phyloP scores from a whole-genome alignment of 148 eudicot species.

The Chenopodium formosanum region DNA sequence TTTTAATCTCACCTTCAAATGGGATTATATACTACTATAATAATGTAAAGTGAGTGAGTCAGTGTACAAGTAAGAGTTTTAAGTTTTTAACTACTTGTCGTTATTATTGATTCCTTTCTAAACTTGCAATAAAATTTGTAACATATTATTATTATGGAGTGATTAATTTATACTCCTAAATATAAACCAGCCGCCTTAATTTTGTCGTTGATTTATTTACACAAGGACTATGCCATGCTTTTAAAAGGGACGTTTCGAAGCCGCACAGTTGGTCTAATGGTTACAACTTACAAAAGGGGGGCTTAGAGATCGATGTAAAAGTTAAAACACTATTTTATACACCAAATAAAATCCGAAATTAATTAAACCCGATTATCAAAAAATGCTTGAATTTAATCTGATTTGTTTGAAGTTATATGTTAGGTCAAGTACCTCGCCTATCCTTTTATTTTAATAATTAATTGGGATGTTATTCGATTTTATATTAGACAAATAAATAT shows the following conservation, averaged over 20 bases:
- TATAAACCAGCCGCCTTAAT: slow-evolving; percentile 26
- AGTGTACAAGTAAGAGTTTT: neutral
- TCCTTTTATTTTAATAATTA: too few relatives aligned
- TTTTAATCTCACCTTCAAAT: neutral
- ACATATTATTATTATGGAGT: neutral
- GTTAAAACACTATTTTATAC: too few relatives aligned
- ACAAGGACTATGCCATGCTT: neutral
- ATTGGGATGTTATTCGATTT: too few relatives aligned
- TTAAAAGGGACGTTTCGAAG: neutral
- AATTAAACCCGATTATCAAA: too few relatives aligned
- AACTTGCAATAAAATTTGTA: neutral
- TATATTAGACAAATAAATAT: too few relatives aligned
- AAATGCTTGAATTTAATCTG: too few relatives aligned
- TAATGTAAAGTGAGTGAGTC: neutral
- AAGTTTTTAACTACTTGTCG: neutral
- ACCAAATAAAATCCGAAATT: too few relatives aligned
- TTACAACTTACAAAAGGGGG: neutral
- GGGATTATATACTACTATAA: neutral
- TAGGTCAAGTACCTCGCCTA: too few relatives aligned
- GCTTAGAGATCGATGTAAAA: neutral
- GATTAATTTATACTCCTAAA: neutral
- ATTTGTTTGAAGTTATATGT: too few relatives aligned
- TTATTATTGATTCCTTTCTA: neutral
- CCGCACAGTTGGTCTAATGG: neutral
- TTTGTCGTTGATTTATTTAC: slow-evolving; percentile 14